Evolutionary conservation across 805 yeast species (phyloP), one percentile per base, ranked within the genome.

Genomic region (Wickerhamomyces chambardii): DNA sequence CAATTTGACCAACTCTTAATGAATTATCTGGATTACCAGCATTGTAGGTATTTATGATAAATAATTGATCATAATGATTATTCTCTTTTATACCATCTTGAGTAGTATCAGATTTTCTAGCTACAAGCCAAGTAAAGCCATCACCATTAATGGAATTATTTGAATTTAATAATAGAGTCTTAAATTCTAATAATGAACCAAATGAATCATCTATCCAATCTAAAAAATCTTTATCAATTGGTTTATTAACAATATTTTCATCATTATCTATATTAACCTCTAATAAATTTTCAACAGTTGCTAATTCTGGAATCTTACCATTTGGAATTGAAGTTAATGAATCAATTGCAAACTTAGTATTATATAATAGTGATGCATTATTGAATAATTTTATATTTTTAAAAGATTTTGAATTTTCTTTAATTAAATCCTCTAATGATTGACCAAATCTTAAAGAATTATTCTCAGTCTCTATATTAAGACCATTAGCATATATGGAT

Each of bases 121-220:
- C 94, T 17, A 87, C 79, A 15, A 92, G 63, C 92, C 97, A 92
- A 10, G 89, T 83, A 58, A 70, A 78, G 4, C 98, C 98, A 56
- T 85, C 90, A 34, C 97, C 97, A 41, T 80, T 75, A 41, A 86
- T 73, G 4, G 81, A 70, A 33, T 66, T 59, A 10, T 90, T 85
- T 1, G 92, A 76, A 38, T 74, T 71, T 39, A 84, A 51, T 30
- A 92, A 57, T 32, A 84, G 67, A 2, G 83, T 73, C 46, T 82
- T 70, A 53, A 92, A 79, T 53, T 86, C 94, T 14, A 70, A 73
- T 9, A 85, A 42, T 0, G 89, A 76, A 6, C 95, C 95, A 58
- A 87, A 87, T 3, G 80, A 72, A 29, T 66, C 61, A 16, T 59
- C 58, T 19, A 84, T 64, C 61, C 82, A 73, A 18, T 61, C 54